These are phyloP conservation scores for Mycocalia duriaeana DNA, from an alignment of 1,284 basidiomycete genomes.

Conservation along the genomic window DNA sequence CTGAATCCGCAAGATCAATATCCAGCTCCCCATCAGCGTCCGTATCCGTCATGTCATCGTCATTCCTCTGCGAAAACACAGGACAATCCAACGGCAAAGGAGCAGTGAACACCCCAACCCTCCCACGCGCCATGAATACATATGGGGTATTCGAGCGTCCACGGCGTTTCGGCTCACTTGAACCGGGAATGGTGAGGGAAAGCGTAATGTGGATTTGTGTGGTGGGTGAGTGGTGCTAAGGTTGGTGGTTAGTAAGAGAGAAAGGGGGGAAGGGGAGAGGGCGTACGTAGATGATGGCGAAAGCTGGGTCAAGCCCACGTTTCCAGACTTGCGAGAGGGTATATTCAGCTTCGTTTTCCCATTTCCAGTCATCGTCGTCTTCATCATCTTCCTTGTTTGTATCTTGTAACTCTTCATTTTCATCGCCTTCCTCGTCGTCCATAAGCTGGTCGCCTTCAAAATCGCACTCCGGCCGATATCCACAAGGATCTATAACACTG, in stretches of 20 bases:
- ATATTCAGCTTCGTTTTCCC: constrained; percentile 64
- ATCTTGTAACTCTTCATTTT: constrained; percentile 27
- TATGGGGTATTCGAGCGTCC: constrained; percentile 56
- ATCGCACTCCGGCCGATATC: constrained; percentile 29
- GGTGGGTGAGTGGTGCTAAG: constrained; percentile 46
- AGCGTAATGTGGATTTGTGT: constrained; percentile 57
- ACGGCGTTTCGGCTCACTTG: constrained; percentile 43
- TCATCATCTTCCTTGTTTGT: constrained; percentile 11
- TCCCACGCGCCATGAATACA: constrained; percentile 51
- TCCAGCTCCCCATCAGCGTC: not conserved
- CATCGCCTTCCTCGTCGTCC: constrained; percentile 18
- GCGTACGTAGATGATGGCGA: constrained; percentile 60
- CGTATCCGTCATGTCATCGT: not conserved
- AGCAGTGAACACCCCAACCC: constrained; percentile 31
- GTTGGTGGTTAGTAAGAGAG: constrained; percentile 5
- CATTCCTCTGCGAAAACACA: constrained; percentile 3
- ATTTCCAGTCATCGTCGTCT: constrained; percentile 40
- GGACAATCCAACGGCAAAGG: constrained; percentile 24
- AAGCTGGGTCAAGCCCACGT: constrained; percentile 37
- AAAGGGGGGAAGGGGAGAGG: not conserved
- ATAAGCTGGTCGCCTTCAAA: constrained; percentile 21
- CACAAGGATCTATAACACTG: constrained; percentile 50
- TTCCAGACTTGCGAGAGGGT: constrained; percentile 55
- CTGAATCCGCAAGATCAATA: constrained; percentile 10
- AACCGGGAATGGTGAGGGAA: constrained; percentile 43